Percentiles rank a stretch among this genome's conserved stretches.
Conservation (phyloP, 2,329 filamentous ascomycete species). For the Alternaria brassicicola region DNA sequence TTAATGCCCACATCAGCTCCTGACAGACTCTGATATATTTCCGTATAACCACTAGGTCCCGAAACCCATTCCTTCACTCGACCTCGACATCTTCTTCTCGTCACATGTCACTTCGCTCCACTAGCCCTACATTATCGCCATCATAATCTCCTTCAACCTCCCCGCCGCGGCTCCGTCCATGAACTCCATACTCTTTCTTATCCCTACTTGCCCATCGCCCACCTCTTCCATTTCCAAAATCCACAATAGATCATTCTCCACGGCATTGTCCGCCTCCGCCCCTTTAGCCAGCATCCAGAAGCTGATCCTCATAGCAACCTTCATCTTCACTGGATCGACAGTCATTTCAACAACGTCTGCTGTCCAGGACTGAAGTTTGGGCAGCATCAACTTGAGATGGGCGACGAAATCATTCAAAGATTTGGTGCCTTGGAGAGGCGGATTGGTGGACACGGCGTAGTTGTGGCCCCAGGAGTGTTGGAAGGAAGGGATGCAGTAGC, state of each 20-base stretch:
- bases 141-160: conserved; percentile 27
- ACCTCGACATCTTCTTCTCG: too few relatives aligned
- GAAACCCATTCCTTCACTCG: too few relatives aligned
- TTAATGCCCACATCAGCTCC: too few relatives aligned
- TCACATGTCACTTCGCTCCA: too few relatives aligned
- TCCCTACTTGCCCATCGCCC: conserved; percentile 17
- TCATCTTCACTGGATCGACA: conserved; percentile 35
- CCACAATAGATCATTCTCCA: conserved; percentile 45
- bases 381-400: conserved; percentile 30
- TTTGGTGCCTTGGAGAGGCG: conserved; percentile 24
- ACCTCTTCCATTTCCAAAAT: conserved; percentile 34
- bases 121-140: not conserved
- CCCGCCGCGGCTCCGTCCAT: conserved; percentile 36
- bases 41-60: too few relatives aligned
- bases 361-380: conserved; percentile 30
- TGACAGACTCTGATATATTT: too few relatives aligned
- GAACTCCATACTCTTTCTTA: conserved; percentile 39
- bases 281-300: conserved; percentile 36
- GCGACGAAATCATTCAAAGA: conserved; percentile 27
- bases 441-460: conserved; percentile 30
- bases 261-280: conserved; percentile 9
- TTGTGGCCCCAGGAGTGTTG: conserved; percentile 40
- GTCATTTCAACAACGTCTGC: conserved; percentile 25
- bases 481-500: conserved; percentile 24
- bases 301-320: conserved; percentile 30